phyloP scores from a whole-genome alignment of 1,284 basidiomycete genomes.

The Taiwanofungus camphoratus region DNA sequence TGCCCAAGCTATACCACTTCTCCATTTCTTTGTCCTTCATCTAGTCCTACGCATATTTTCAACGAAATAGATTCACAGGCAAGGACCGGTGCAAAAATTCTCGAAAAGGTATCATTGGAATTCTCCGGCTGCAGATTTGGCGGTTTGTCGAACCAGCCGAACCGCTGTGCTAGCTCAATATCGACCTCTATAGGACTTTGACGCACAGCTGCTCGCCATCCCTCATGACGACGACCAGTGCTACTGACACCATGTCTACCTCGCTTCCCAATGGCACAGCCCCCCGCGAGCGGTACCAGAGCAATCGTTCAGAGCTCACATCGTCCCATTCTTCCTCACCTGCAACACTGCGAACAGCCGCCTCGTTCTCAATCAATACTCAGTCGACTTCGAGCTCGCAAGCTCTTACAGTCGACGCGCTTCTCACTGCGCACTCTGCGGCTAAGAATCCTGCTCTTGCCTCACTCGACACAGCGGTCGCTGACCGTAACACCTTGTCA shows the following conservation, averaged over 20 bases:
- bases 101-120: no score
- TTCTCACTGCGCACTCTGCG: constrained; percentile 47
- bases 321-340: constrained; percentile 17
- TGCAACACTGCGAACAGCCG: constrained; percentile 17
- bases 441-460: constrained; percentile 51
- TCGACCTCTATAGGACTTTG: no score
- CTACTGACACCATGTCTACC: background rate
- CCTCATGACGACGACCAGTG: background rate
- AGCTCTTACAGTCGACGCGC: constrained; percentile 44
- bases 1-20: no score
- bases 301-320: constrained; percentile 13
- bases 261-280: constrained; percentile 12
- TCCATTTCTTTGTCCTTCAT: no score
- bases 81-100: no score
- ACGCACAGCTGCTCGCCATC: no score
- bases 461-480: constrained; percentile 68
- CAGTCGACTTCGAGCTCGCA: constrained; percentile 25
- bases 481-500: constrained; percentile 73
- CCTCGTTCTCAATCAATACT: constrained; percentile 22
- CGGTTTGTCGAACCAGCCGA: no score
- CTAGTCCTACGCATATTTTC: no score
- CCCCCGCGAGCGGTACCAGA: constrained; percentile 13
- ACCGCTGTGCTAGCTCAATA: no score
- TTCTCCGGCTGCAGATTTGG: no score
- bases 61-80: no score